Base-by-base conservation (phyloP, 768 basidiomycete genomes). In the Pleurotus sapidus region DNA sequence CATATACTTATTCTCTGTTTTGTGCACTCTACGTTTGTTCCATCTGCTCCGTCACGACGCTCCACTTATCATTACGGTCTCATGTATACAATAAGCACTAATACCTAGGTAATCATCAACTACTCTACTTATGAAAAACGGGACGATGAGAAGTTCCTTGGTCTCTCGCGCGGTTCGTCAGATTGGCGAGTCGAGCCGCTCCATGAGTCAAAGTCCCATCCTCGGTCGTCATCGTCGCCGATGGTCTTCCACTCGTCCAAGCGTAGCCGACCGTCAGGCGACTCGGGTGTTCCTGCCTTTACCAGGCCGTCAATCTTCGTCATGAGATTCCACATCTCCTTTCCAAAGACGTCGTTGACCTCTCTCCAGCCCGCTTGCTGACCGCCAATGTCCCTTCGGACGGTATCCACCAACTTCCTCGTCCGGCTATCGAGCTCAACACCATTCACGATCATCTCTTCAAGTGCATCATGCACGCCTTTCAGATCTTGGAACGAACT, bases 391-490 rank as follows among this genome's bases (percentile, higher is more conserved):
- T 91, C 84, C 54, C 82, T 74, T 30, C 90, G 77, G 17, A 94
- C 74, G 14, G 64, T 74, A 57, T 89, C 88, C 11, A 87, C 78
- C 15, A 93, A 66, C 24, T 73, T 73, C 9, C 82, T 78, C 1
- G 92, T 95, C 40, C 72, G 74, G 14, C 65, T 66, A 64, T 95
- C 86, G 42, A 82, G 71, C 37, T 77, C 78, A 11, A 96, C 85
- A 12, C 89, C 91, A 62, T 95, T 93, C 39, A 84, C 77, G 20
- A 74, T 70, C 93, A 97, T 95, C 68, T 95, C 94, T 57, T 86
- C 80, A 15, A 96, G 70, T 4, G 87, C 84, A 17, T 82, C 79
- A 53, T 82, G 81, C 0, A 94, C 86, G 24, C 89, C 91, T 46
- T 81, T 78, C 37, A 95, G 72, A 72, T 96, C 93, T n/a, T 83